Conservation (phyloP, 1,284 basidiomycete species). For the Sanghuangporus sanghuang region DNA sequence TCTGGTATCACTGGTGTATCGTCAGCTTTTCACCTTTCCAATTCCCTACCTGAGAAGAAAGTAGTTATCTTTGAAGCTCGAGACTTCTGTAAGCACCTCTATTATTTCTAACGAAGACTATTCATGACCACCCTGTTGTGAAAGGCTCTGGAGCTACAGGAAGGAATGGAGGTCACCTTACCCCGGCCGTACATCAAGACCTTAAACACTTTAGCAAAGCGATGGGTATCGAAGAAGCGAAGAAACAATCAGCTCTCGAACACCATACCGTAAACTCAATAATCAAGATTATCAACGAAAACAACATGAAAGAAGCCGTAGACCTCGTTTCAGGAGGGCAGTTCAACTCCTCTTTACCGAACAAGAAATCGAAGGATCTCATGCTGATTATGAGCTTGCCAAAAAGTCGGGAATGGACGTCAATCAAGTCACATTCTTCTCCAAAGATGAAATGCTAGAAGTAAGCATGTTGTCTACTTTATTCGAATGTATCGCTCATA, state of each 20-base stretch:
- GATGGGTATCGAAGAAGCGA: slow-evolving; percentile 51
- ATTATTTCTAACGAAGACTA: not conserved
- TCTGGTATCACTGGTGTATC: slow-evolving; percentile 74
- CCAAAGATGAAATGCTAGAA: slow-evolving; percentile 40
- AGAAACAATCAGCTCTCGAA: slow-evolving; percentile 53
- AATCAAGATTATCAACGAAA: slow-evolving; percentile 41
- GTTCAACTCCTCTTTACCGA: slow-evolving; percentile 47
- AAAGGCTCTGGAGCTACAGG: slow-evolving; percentile 79
- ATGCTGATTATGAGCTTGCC: slow-evolving; percentile 50
- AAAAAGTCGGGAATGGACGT: slow-evolving; percentile 46
- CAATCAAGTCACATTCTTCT: slow-evolving; percentile 41
- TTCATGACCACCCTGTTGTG: not conserved
- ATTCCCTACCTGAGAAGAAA: slow-evolving; percentile 31
- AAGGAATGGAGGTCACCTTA: slow-evolving; percentile 75
- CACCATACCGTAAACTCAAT: slow-evolving; percentile 47
- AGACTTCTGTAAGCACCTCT: slow-evolving; percentile 60
- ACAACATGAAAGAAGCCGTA: slow-evolving; percentile 42
- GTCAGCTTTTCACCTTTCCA: slow-evolving; percentile 62
- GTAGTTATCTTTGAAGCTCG: slow-evolving; percentile 68
- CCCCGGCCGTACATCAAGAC: slow-evolving; percentile 41
- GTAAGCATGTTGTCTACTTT: slow-evolving; percentile 29
- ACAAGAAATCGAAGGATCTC: slow-evolving; percentile 34
- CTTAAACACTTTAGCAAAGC: slow-evolving; percentile 36
- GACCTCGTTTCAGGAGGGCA: slow-evolving; percentile 63
- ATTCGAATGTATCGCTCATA: not conserved